Percentiles rank a stretch among this genome's conserved stretches.
phyloP scores from a whole-genome alignment of 164 flowering plant genomes.

The Piper betle region DNA sequence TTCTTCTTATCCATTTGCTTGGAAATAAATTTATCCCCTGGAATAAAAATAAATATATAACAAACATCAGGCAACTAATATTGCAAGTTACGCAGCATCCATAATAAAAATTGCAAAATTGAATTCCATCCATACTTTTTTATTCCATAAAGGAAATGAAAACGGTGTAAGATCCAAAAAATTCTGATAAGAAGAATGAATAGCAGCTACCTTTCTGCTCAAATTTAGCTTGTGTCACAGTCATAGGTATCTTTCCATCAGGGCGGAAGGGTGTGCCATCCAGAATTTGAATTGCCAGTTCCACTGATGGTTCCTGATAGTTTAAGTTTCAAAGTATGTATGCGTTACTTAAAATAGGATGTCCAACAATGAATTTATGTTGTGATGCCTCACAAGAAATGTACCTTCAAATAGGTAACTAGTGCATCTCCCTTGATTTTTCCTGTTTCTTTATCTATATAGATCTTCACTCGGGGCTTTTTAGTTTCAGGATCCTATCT shows the following conservation, averaged over 20 bases:
- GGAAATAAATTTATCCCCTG: conserved; percentile 80
- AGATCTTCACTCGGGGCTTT: conserved; percentile 86
- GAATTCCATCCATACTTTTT: neutral
- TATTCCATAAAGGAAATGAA: too few relatives aligned
- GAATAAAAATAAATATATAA: neutral
- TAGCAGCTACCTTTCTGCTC: conserved; percentile 78
- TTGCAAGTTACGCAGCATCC: neutral
- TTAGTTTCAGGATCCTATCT: conserved; percentile 85
- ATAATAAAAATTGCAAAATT: neutral
- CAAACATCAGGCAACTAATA: neutral
- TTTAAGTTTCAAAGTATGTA: neutral
- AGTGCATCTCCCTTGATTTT: conserved; percentile 88
- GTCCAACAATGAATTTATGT: neutral
- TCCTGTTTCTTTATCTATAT: conserved; percentile 85
- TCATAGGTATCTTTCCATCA: conserved; percentile 58
- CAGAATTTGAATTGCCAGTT: conserved; percentile 66
- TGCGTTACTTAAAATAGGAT: neutral
- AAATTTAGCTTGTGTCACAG: conserved; percentile 79
- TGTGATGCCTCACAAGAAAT: neutral
- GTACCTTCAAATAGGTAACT: conserved; percentile 84
- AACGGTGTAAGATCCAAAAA: neutral
- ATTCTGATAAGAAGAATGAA: neutral
- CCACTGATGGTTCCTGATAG: conserved; percentile 85
- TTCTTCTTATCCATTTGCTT: conserved; percentile 67
- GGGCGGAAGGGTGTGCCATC: conserved; percentile 85